phyloP scores from a whole-genome alignment of 257 asterid species.

The Solanum paucissectum region DNA sequence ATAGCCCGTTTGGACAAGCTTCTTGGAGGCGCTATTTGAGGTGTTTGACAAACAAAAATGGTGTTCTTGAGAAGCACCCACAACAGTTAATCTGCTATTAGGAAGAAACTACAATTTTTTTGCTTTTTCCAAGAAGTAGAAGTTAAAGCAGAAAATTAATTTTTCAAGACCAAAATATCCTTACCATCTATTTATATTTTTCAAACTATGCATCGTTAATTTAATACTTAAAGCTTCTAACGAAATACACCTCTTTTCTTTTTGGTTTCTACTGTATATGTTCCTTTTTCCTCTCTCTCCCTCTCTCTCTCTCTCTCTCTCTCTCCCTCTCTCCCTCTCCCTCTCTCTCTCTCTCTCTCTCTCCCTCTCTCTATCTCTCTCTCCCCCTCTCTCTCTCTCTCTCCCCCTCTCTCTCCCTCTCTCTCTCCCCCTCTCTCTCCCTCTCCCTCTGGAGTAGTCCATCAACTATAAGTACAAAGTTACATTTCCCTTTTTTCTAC shows the following conservation, averaged over 20 bases:
- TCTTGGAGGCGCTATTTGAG: not conserved
- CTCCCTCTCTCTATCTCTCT: too few species aligned
- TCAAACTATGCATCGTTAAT: not conserved
- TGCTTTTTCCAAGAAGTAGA: not conserved
- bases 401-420: too few species aligned
- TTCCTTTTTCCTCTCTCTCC: not conserved
- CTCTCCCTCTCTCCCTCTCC: not conserved
- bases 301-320: not conserved
- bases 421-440: too few species aligned
- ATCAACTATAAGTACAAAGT: not conserved
- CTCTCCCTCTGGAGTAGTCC: not conserved
- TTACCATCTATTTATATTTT: not conserved
- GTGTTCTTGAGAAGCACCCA: not conserved
- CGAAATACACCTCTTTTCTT: not conserved
- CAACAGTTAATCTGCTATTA: not conserved
- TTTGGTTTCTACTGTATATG: too few species aligned
- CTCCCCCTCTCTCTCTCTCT: too few species aligned
- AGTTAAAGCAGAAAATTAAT: too few species aligned
- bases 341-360: too few species aligned
- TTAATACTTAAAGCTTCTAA: not conserved
- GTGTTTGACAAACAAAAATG: not conserved
- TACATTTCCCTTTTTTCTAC: not conserved
- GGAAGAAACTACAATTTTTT: not conserved
- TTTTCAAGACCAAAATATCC: not conserved
- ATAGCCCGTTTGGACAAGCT: not conserved